Evolutionary conservation across 78 protist genomes (phyloP), one percentile per base, ranked within the genome.

Genomic region (Salpingoeca rosetta): DNA sequence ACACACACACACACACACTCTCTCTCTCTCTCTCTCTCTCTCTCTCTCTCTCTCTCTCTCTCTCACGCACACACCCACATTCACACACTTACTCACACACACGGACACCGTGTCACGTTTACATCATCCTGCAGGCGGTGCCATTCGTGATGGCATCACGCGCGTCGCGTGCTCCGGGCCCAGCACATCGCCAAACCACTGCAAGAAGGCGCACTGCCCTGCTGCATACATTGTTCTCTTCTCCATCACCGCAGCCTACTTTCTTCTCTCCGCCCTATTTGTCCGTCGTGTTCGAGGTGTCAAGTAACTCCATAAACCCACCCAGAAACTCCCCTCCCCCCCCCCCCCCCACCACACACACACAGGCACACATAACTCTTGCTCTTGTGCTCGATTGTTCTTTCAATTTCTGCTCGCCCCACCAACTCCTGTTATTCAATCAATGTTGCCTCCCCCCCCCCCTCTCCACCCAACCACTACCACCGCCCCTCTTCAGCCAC

Each of bases 121-220:
- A n/a, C n/a, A n/a, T 51, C 31, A 7, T 51, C 65, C 17, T 51
- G 65, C 65, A 51, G 65, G 65, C 65, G 90, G 91, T 44, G 38
- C 84, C 0, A 24, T 90, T 25, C 38, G 74, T 11, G 88, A 81
- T 41, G 22, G 38, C 0, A 3, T 84, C 44, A 37, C 12, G 42
- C 31, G 40, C 38, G 0, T 56, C 39, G 79, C 38, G 24, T 36
- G 57, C n/a, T n/a, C n/a, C 78, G 79, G 65, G 11, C 2, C 28
- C 81, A 77, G 36, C 36, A 12, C 28, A 22, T 12, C 81, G 28
- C 7, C 7, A 17, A 17, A 77, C 81, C 28, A 40, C 81, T 77
- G 40, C 42, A 17, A 77, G 36, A 7, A 77, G 75, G 75, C 22
- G 43, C 26, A 2, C 3, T 65, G 75, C n/a, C 51, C 38, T 24